Percentiles rank a stretch among this genome's conserved stretches.
phyloP scores from a whole-genome alignment of 1,284 basidiomycete species.

The Flammula alnicola region DNA sequence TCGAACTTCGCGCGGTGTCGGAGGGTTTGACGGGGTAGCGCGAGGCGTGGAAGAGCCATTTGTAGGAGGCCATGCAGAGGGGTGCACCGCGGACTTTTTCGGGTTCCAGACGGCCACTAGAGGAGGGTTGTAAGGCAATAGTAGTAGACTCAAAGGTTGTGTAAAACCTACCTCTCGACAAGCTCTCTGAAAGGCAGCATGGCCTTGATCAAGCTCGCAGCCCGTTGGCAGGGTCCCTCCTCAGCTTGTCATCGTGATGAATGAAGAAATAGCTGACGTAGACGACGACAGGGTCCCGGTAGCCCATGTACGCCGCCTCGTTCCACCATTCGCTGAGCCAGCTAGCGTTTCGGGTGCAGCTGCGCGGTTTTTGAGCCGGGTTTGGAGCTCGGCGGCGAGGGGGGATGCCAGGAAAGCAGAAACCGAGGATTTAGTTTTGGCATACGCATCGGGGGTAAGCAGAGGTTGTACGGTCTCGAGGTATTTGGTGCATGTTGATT shows the following conservation, averaged over 20 bases:
- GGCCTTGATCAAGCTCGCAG: slow-evolving; percentile 83
- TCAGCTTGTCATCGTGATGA: slow-evolving; percentile 72
- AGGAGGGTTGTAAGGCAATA: slow-evolving; percentile 4
- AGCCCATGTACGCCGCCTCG: slow-evolving; percentile 86
- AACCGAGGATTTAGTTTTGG: slow-evolving; percentile 63
- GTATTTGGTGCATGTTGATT: slow-evolving; percentile 85
- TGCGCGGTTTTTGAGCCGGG: slow-evolving; percentile 78
- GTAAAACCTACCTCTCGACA: slow-evolving; percentile 72
- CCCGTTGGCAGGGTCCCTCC: slow-evolving; percentile 68
- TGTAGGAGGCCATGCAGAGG: slow-evolving; percentile 95
- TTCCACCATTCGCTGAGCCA: slow-evolving; percentile 99
- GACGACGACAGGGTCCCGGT: slow-evolving; percentile 90
- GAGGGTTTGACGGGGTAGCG: slow-evolving; percentile 86
- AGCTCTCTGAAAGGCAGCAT: slow-evolving; percentile 83
- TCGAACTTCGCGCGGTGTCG: slow-evolving; percentile 90
- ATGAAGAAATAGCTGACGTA: slow-evolving; percentile 97
- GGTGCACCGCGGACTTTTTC: slow-evolving; percentile 86
- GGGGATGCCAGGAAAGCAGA: slow-evolving; percentile 75
- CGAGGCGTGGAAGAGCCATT: slow-evolving; percentile 91
- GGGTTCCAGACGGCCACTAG: slow-evolving; percentile 82
- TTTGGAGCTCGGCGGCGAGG: slow-evolving; percentile 79
- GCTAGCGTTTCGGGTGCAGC: slow-evolving; percentile 63
- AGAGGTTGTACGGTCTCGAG: slow-evolving; percentile 83
- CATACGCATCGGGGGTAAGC: slow-evolving; percentile 66
- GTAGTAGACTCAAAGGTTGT: not conserved